Conservation (phyloP, 2,329 filamentous ascomycete genomes). For the Trichoderma polysporum region DNA sequence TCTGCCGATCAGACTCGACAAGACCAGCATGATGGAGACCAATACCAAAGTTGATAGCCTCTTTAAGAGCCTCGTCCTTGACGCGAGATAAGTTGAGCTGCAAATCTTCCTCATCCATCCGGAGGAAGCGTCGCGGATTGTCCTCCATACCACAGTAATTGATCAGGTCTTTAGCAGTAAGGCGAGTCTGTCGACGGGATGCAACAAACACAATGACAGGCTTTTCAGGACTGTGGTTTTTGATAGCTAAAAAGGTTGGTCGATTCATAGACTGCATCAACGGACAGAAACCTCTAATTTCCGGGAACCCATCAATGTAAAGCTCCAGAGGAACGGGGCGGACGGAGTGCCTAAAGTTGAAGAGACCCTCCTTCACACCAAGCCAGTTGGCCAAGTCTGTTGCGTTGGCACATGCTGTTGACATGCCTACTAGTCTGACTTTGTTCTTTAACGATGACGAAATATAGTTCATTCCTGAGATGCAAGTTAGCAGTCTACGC, state of each 20-base stretch:
- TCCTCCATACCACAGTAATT: conserved; percentile 99
- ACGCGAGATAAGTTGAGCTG: conserved; percentile 83
- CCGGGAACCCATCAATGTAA: conserved; percentile 96
- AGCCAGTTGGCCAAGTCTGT: conserved; percentile 94
- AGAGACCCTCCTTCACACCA: conserved; percentile 90
- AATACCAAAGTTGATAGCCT: conserved; percentile 96
- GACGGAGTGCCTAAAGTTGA: conserved; percentile 97
- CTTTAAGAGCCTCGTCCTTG: conserved; percentile 88
- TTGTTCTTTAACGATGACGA: conserved; percentile 87
- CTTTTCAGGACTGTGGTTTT: conserved; percentile 92
- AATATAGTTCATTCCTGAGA: conserved; percentile 93
- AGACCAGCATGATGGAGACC: conserved; percentile 96
- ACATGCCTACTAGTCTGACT: conserved; percentile 95
- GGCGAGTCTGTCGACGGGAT: conserved; percentile 86
- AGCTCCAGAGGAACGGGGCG: conserved; percentile 93
- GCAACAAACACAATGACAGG: conserved; percentile 98
- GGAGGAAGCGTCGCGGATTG: conserved; percentile 87
- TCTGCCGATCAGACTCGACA: conserved; percentile 86
- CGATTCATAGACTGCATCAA: conserved; percentile 99
- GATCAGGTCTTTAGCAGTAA: conserved; percentile 94
- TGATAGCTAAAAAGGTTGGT: conserved; percentile 93
- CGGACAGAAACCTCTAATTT: conserved; percentile 91
- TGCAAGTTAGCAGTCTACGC: conserved; percentile 27
- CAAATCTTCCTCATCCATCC: conserved; percentile 92
- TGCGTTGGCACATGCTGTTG: conserved; percentile 94